phyloP scores from a whole-genome alignment of 208 protist species.

The Leishmania guyanensis region DNA sequence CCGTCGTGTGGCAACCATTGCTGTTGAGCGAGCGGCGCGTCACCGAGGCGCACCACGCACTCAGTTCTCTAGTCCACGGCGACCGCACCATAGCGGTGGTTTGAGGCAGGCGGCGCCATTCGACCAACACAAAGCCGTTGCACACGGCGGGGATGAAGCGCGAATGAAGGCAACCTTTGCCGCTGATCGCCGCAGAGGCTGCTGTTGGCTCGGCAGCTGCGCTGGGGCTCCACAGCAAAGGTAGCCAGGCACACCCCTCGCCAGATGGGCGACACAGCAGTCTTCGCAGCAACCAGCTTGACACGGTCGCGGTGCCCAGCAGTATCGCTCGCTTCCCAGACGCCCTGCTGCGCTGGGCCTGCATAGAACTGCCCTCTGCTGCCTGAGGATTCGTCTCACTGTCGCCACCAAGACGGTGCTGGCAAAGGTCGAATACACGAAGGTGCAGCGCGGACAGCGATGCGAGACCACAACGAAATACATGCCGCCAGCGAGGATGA shows the following conservation, averaged over 20 bases:
- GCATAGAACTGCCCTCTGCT: neutral
- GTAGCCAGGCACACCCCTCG: slow-evolving; percentile 30
- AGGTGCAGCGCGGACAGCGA: slow-evolving; percentile 23
- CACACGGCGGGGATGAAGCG: slow-evolving; percentile 7
- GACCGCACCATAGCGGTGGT: neutral
- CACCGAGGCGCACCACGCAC: neutral
- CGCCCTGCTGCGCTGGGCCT: neutral
- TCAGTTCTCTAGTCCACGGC: neutral
- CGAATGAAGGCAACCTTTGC: neutral
- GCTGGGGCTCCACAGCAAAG: slow-evolving; percentile 22
- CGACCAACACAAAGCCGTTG: slow-evolving; percentile 29
- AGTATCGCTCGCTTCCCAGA: slow-evolving; percentile 2
- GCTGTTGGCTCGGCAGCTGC: neutral
- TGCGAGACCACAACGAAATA: slow-evolving; percentile 29
- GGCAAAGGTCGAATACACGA: slow-evolving; percentile 32
- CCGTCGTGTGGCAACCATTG: neutral
- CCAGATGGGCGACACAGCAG: neutral
- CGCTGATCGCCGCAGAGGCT: neutral
- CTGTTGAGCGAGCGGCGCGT: neutral
- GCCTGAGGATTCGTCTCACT: neutral
- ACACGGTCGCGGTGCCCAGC: slow-evolving; percentile 19
- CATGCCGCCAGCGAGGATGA: slow-evolving; percentile 37
- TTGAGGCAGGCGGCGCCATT: slow-evolving; percentile 18
- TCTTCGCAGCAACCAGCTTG: slow-evolving; percentile 25
- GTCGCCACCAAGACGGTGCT: neutral